Evolutionary conservation across 139 green algal species (phyloP).

Genomic region (Medakamo hakoo): DNA sequence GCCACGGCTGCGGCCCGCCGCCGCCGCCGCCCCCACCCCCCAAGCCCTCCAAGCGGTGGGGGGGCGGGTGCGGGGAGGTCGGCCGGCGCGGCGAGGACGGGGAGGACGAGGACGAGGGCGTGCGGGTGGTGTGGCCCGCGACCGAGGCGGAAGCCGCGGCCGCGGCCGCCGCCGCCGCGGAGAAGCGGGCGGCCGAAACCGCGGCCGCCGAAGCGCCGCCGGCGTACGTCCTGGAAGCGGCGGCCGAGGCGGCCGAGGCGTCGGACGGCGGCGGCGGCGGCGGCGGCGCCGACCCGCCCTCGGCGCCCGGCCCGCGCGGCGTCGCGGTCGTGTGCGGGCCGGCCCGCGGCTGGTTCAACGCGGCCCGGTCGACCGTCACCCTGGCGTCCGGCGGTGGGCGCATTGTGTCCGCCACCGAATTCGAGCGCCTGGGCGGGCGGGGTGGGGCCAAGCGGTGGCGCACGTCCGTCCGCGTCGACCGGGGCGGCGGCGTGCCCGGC

Average conservation of each 20-base stretch:
- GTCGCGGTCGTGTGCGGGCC: constrained; percentile 47
- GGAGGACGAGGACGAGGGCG: too few species aligned
- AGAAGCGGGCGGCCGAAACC: not conserved
- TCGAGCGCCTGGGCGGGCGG: constrained; percentile 58
- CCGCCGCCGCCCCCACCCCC: not conserved
- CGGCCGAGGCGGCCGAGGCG: not conserved
- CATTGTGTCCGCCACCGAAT: constrained; percentile 55
- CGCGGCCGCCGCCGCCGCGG: not conserved
- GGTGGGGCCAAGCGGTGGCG: constrained; percentile 77
- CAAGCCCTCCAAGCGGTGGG: too few species aligned
- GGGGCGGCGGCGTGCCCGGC: constrained; percentile 26
- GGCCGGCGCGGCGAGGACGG: too few species aligned
- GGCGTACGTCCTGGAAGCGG: too few species aligned
- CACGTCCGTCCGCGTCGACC: constrained; percentile 36
- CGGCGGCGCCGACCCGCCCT: too few species aligned
- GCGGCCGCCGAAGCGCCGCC: not conserved
- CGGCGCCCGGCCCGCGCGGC: constrained; percentile 9
- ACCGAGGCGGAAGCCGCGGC: not conserved
- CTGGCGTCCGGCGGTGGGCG: constrained; percentile 14
- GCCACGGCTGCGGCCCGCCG: not conserved
- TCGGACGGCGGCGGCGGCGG: too few species aligned
- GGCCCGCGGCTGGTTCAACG: constrained; percentile 26
- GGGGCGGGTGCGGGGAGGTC: too few species aligned
- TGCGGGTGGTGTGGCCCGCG: too few species aligned
- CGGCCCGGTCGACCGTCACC: constrained; percentile 10